Base-by-base conservation (phyloP, 2,329 filamentous ascomycete species). In the Fusarium keratoplasticum region DNA sequence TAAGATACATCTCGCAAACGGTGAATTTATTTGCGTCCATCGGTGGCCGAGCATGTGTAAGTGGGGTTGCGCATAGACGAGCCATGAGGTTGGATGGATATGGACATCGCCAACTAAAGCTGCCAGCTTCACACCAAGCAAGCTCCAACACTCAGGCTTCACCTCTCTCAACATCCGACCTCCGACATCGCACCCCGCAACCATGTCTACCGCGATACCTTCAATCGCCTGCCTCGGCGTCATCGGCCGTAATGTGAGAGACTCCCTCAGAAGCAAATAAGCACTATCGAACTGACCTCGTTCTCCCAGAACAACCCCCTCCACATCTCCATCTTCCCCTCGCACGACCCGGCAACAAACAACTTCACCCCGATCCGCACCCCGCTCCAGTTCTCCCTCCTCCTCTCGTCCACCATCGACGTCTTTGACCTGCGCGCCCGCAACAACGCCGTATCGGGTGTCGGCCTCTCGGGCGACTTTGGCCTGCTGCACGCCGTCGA, bases 171-270 rank as follows among this genome's bases (percentile, higher is more conserved):
- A 73, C 70, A 52, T 75, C 50, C 64, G 73, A 54, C 70, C 67
- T 65, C 66, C 27, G 67, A 63, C 61, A 27, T 54, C 55, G 42
- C 62, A 70, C 59, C 54, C 55, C 61, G 55, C 77, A 70, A 75
- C 70, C 77, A 91, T 91, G 89, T 88, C 90, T 77, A 87, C 88
- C 75, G 85, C 89, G 66, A 89, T 91, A 79, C 93, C 96, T 33
- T 94, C 93, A 38, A 96, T 98, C 83, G 95, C 95, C 83, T 98
- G 95, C 81, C 92, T 99, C 78, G 95, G 95, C 83, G 88, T 98
- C 61, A 97, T 99, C 79, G 96, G 96, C 76, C 95, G 96, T 85
- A 93, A 97, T 83, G 95, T 97, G 88, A 78, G 88, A 36, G 44
- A 16, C 1, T 18, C 22, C 18, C 35, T 59, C 38, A 50, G 29